Base-by-base conservation (phyloP, 768 basidiomycete genomes). In the Trametes villosa region DNA sequence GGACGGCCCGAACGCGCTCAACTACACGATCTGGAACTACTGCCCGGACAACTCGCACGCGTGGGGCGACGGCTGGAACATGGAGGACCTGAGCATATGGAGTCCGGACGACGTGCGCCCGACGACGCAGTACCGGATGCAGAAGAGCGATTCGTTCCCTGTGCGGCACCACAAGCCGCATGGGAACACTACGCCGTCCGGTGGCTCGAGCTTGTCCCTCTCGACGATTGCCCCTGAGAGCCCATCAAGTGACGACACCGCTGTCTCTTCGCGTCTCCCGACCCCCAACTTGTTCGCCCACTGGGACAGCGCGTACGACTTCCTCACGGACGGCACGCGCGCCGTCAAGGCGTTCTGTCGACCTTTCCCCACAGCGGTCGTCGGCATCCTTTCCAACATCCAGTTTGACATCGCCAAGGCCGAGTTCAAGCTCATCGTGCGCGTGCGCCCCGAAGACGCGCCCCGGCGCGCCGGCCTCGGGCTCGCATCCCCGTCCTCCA, bases 51-150 rank as follows among this genome's bases (percentile, higher is more conserved):
- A 87, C 69, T 80, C 79, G 26, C 93, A 98, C 70, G 78, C 84
- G 69, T 97, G 92, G 92, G 94, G 96, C 15, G 96, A 99, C 74
- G 88, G 88, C 1, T 99, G 96, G 96, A 96, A 98, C 72, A 85
- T 92, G 75, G 96, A 99, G 76, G 96, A 98, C 76, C 72, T 98
- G 59, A 94, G 91, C 64, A 63, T 98, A 15, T 98, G 92, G 92
- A 89, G 88, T 66, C 65, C 73, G 4, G 92, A 94, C 65, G 95
- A 98, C 71, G 62, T 86, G 61, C 71, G 70, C 60, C 65, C 53
- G 53, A 65, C 67, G 24, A 66, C 68, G 65, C 65, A 67, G 51
- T 72, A 73, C 56, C 52, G 64, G 57, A 71, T 66, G 65, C 66
- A 65, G 41, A 48, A 51, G 33, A 67, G 49, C 48, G 72, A 75